Evolutionary conservation across 352 stramenopile genomes (phyloP).

Genomic region (Phytophthora citrophthora): DNA sequence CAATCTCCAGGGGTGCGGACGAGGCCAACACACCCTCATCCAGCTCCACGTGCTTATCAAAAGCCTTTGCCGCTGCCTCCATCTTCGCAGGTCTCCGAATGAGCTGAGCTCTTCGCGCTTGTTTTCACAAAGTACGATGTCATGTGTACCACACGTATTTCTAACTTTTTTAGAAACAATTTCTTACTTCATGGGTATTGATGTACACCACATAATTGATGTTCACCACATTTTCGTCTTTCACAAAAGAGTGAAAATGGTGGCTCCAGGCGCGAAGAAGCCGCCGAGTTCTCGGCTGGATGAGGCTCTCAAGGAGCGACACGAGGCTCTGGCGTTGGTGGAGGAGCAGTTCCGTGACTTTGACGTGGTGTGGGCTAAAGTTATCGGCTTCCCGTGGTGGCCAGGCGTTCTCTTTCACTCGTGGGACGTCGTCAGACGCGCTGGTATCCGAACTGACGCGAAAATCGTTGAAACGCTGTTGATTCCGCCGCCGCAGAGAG

Average conservation of each 20-base stretch:
- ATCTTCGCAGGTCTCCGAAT: constrained; percentile 13
- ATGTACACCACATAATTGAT: constrained; percentile 15
- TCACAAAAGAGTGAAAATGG: constrained; percentile 32
- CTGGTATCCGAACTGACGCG: constrained; percentile 50
- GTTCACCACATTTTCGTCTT: neutral
- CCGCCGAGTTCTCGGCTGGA: constrained; percentile 27
- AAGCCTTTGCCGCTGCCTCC: constrained; percentile 44
- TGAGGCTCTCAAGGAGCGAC: constrained; percentile 29
- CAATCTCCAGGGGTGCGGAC: constrained; percentile 56
- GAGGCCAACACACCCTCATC: constrained; percentile 72
- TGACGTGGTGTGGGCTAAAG: constrained; percentile 83
- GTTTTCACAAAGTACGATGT: neutral
- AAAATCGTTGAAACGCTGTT: constrained; percentile 35
- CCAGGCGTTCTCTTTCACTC: constrained; percentile 75
- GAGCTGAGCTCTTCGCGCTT: constrained; percentile 14
- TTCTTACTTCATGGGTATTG: no score
- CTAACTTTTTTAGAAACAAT: neutral
- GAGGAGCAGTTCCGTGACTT: constrained; percentile 69
- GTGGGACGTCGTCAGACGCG: constrained; percentile 56
- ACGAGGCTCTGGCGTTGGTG: constrained; percentile 44
- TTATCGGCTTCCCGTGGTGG: constrained; percentile 79
- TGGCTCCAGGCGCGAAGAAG: constrained; percentile 36
- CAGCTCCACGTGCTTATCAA: constrained; percentile 70
- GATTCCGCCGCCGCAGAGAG: constrained; percentile 48
- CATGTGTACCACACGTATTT: no score